Conservation (phyloP, 2,329 filamentous ascomycete species). For the Colletotrichum sp. region DNA sequence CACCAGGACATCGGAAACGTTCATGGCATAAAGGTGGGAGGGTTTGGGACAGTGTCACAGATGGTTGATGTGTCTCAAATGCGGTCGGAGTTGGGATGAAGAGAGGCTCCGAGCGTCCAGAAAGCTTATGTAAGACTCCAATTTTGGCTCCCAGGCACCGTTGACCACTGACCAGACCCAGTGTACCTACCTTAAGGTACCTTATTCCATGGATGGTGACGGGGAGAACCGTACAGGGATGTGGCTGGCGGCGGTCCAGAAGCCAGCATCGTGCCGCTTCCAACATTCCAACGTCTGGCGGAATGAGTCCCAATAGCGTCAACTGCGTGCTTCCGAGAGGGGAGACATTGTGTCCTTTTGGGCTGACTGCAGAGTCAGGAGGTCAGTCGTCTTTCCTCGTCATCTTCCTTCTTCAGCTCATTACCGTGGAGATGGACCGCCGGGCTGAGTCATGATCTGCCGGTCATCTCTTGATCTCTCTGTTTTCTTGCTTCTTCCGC, state of each 20-base stretch:
- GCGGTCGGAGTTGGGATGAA: slow-evolving; percentile 15
- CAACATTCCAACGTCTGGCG: background rate
- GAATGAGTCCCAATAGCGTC: background rate
- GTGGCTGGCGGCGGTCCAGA: background rate
- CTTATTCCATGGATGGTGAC: background rate
- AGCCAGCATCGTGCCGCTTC: background rate
- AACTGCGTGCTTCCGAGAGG: background rate
- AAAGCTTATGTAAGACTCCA: slow-evolving; percentile 12
- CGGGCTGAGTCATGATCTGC: background rate
- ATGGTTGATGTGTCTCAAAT: slow-evolving; percentile 16
- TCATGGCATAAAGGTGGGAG: slow-evolving; percentile 11
- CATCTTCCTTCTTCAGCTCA: background rate
- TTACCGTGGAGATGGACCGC: background rate
- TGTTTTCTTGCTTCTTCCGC: background rate
- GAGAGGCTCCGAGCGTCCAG: slow-evolving; percentile 15
- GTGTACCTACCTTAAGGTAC: no score
- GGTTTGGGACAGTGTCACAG: slow-evolving; percentile 19
- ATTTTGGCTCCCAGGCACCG: background rate
- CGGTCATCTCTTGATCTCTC: background rate
- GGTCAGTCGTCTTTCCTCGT: background rate
- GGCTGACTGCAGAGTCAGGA: background rate
- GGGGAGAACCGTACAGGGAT: background rate
- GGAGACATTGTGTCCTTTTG: background rate
- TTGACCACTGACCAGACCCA: no score
- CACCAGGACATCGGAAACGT: background rate